These are phyloP conservation scores for Alnus glutinosa DNA, from an alignment of 306 rosid genomes.

Conservation along the genomic window DNA sequence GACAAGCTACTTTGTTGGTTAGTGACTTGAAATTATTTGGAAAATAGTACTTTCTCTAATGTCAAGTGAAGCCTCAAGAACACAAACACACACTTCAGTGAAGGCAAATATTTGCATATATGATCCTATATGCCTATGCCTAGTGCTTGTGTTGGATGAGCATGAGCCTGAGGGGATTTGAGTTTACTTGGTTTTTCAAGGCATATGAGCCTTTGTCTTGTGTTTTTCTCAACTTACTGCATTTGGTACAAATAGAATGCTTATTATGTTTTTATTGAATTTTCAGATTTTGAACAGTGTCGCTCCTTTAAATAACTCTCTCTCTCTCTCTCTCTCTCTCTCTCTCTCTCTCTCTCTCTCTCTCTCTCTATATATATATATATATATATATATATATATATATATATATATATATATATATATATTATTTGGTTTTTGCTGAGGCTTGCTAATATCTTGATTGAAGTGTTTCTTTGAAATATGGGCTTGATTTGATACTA, in stretches of 20 bases:
- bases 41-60: neutral
- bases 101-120: neutral
- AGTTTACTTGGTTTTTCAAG: neutral
- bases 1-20: neutral
- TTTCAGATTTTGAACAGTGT: neutral
- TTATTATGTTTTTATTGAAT: neutral
- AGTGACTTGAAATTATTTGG: neutral
- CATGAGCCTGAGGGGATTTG: neutral
- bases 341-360: no score
- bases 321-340: neutral
- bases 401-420: no score
- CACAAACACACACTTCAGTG: no score
- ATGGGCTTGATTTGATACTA: constrained; percentile 27
- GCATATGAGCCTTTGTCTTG: neutral
- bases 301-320: neutral
- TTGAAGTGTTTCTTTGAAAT: constrained; percentile 13
- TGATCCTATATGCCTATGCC: neutral
- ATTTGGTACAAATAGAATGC: neutral
- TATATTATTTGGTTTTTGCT: neutral
- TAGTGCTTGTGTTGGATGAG: neutral
- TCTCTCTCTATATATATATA: no score
- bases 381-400: no score
- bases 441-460: neutral
- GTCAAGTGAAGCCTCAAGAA: neutral
- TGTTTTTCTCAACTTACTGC: neutral